phyloP scores from a whole-genome alignment of 441 rosid genomes.

The Euphorbia celastroides region DNA sequence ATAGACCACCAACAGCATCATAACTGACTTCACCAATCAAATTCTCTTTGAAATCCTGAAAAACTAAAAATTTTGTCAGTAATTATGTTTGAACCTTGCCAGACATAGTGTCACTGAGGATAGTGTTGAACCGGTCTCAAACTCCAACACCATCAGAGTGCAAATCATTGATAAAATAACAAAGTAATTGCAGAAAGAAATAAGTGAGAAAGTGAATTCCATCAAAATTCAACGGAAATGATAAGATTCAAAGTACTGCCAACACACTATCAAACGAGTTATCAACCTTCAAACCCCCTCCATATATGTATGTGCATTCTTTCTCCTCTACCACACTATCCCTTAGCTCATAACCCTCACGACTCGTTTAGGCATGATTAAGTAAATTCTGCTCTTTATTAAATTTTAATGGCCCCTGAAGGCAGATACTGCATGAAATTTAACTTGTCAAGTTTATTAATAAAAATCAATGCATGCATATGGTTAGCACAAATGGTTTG shows the following conservation, averaged over 20 bases:
- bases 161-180: not conserved
- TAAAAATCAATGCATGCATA: not conserved
- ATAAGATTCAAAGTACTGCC: too few species aligned
- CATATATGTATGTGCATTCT: not conserved
- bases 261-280: not conserved
- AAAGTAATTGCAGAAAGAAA: not conserved
- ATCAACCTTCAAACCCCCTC: not conserved
- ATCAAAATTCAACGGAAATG: not conserved
- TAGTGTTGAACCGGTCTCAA: not conserved
- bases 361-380: not conserved
- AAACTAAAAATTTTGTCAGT: too few species aligned
- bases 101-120: not conserved
- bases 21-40: not conserved
- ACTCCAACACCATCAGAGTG: not conserved
- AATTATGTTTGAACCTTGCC: not conserved
- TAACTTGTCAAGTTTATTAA: not conserved
- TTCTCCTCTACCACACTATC: not conserved
- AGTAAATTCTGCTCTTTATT: not conserved
- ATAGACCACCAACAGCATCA: not conserved
- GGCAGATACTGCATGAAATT: not conserved
- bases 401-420: not conserved
- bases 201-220: not conserved
- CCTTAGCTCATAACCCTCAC: not conserved
- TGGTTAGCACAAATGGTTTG: conserved; percentile 1
- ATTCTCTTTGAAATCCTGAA: too few species aligned